Percentiles rank a stretch among this genome's conserved stretches.
These are phyloP conservation scores for Volvariella surrecta DNA, from an alignment of 1,284 basidiomycete species.

Conservation along the genomic window DNA sequence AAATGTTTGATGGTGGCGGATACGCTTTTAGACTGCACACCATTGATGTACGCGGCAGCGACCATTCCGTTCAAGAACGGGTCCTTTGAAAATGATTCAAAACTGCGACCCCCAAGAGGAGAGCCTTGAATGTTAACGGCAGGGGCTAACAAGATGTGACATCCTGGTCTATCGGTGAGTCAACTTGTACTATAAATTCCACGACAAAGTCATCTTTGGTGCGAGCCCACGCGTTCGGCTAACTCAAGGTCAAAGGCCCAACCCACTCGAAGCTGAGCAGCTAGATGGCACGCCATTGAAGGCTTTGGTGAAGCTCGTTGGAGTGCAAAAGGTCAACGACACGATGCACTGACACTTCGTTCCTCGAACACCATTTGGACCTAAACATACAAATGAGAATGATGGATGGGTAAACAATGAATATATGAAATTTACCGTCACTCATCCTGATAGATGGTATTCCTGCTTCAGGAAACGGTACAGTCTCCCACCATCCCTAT, in stretches of 20 bases:
- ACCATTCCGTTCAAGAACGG: slow-evolving; percentile 29
- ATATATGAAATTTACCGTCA: slow-evolving; percentile 23
- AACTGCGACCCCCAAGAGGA: slow-evolving; percentile 38
- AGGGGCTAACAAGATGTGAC: slow-evolving; percentile 40
- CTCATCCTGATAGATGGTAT: slow-evolving; percentile 38
- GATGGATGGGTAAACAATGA: slow-evolving; percentile 1
- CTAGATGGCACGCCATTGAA: slow-evolving; percentile 41
- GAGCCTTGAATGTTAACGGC: slow-evolving; percentile 48
- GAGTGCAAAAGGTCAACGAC: background rate
- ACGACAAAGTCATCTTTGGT: slow-evolving; percentile 27
- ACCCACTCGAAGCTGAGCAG: slow-evolving; percentile 39
- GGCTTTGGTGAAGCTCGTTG: slow-evolving; percentile 21
- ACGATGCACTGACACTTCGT: slow-evolving; percentile 25
- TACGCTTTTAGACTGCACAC: slow-evolving; percentile 42
- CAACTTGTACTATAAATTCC: background rate
- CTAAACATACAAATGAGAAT: slow-evolving; percentile 14
- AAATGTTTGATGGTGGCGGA: slow-evolving; percentile 38
- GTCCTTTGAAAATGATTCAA: slow-evolving; percentile 47
- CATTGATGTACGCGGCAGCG: slow-evolving; percentile 44
- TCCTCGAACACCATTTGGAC: slow-evolving; percentile 45
- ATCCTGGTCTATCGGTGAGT: too few relatives aligned
- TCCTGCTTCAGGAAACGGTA: slow-evolving; percentile 31
- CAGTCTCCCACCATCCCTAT: slow-evolving; percentile 44
- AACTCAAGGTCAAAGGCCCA: slow-evolving; percentile 44
- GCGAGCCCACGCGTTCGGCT: slow-evolving; percentile 27